phyloP scores from a whole-genome alignment of 2,329 filamentous ascomycete genomes.

The Huntiella savannae region DNA sequence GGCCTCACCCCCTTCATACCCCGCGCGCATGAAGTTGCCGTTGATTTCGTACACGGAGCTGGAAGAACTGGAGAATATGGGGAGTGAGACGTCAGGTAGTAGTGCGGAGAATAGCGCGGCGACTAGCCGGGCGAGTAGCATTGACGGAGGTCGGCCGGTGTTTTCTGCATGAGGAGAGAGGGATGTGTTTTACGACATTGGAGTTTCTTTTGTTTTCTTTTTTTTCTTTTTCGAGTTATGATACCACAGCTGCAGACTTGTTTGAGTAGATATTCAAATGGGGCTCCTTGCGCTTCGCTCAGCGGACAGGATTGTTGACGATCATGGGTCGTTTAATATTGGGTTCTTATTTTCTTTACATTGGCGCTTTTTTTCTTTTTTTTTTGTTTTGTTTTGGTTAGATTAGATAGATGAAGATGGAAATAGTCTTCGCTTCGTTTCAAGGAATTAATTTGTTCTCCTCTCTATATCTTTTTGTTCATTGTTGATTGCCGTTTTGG shows the following conservation, averaged over 20 bases:
- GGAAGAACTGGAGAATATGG: constrained; percentile 5
- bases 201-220: not conserved
- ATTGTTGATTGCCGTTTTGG: too few species aligned
- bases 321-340: constrained; percentile 12
- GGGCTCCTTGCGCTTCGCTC: too few species aligned
- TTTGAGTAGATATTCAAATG: too few species aligned
- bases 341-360: too few species aligned
- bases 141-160: constrained; percentile 3
- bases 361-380: too few species aligned
- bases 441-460: too few species aligned
- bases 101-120: not conserved
- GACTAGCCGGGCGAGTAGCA: constrained; percentile 9
- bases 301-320: not conserved
- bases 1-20: constrained; percentile 59
- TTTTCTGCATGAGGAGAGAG: not conserved
- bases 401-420: too few species aligned
- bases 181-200: not conserved
- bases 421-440: too few species aligned
- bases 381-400: too few species aligned
- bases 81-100: not conserved
- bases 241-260: too few species aligned
- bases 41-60: constrained; percentile 9
- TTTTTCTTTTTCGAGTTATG: too few species aligned
- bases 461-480: too few species aligned
- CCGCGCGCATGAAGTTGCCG: constrained; percentile 9